These are phyloP conservation scores for Phlebiopsis flavidoalba DNA, from an alignment of 768 basidiomycete species.

Conservation along the genomic window DNA sequence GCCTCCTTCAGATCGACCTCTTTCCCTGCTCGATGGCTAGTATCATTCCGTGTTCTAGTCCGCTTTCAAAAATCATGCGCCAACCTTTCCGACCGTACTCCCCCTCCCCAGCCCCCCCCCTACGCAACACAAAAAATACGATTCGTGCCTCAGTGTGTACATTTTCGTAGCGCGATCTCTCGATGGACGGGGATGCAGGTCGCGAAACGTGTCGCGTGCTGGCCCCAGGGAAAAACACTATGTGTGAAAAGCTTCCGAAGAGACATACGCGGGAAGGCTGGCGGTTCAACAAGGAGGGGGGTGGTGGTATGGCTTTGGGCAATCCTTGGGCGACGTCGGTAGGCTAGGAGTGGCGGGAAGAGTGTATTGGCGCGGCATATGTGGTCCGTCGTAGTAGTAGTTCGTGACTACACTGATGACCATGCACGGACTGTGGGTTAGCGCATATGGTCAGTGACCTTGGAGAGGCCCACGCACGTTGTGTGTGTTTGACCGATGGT, in stretches of 20 bases:
- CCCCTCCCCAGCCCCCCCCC: too few relatives aligned
- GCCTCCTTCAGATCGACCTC: constrained; percentile 71
- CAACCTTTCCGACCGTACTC: constrained; percentile 65
- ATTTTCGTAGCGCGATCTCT: constrained; percentile 64
- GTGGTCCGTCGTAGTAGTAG: constrained; percentile 89
- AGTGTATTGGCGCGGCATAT: constrained; percentile 85
- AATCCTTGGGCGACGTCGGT: constrained; percentile 67
- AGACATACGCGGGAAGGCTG: constrained; percentile 63
- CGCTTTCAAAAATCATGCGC: constrained; percentile 66
- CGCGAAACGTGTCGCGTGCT: constrained; percentile 76
- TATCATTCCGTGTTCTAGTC: constrained; percentile 58
- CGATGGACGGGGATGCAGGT: constrained; percentile 57
- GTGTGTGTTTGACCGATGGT: constrained; percentile 83
- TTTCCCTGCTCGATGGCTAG: constrained; percentile 33
- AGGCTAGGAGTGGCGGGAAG: constrained; percentile 70
- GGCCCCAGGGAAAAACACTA: constrained; percentile 81
- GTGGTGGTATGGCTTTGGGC: constrained; percentile 79
- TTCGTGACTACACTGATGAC: constrained; percentile 77
- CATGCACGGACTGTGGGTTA: constrained; percentile 1
- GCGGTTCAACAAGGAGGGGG: constrained; percentile 73
- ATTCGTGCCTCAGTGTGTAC: too few relatives aligned
- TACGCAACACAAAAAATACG: too few relatives aligned
- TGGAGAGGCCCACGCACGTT: constrained; percentile 47
- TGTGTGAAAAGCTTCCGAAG: constrained; percentile 67
- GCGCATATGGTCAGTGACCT: neutral